phyloP scores from a whole-genome alignment of 495 filamentous ascomycete genomes.

The Aspergillus panamensis region DNA sequence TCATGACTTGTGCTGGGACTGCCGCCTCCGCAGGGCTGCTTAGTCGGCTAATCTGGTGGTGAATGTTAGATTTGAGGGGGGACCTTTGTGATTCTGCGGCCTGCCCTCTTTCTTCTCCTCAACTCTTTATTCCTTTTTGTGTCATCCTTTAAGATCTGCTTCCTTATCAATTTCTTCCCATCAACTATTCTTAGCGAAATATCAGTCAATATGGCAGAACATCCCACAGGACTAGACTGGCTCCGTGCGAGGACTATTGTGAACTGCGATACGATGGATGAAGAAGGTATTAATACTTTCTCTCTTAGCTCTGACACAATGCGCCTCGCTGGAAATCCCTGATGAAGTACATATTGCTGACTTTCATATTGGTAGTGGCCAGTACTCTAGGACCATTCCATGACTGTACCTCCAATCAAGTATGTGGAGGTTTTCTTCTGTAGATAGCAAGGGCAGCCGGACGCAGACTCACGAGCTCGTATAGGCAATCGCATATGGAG shows the following conservation, averaged over 20 bases:
- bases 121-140: not conserved
- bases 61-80: not conserved
- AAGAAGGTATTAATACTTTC: slow-evolving; percentile 38
- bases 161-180: not conserved
- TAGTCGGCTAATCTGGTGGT: not conserved
- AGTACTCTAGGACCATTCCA: slow-evolving; percentile 55
- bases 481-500: slow-evolving; percentile 58
- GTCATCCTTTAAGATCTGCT: not conserved
- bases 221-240: slow-evolving; percentile 30
- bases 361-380: slow-evolving; percentile 40
- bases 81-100: not conserved
- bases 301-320: not conserved
- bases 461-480: slow-evolving; percentile 1
- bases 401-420: slow-evolving; percentile 67
- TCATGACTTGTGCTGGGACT: not conserved
- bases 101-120: not conserved
- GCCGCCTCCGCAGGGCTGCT: not conserved
- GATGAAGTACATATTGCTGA: not conserved
- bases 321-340: not conserved
- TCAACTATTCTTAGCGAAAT: not conserved
- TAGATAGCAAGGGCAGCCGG: not conserved
- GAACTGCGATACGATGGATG: slow-evolving; percentile 60
- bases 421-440: slow-evolving; percentile 17
- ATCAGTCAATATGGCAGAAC: slow-evolving; percentile 13
- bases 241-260: slow-evolving; percentile 50